Evolutionary conservation across 768 basidiomycete genomes (phyloP), one percentile per base, ranked within the genome.

Genomic region (Royoungia palumana): DNA sequence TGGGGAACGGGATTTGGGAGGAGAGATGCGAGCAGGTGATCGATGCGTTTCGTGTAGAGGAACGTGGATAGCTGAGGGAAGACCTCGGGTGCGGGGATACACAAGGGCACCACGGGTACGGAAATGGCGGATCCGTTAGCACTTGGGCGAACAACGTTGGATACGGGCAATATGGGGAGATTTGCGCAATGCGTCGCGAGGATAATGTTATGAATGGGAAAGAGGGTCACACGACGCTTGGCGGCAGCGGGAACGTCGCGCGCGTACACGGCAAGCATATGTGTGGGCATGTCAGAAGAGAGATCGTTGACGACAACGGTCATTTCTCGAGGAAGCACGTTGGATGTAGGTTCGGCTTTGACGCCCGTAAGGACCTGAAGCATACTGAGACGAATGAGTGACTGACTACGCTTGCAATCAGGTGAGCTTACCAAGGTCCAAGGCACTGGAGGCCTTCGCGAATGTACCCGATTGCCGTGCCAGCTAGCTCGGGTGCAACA

Each of bases 61-160:
- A 78, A 89, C 0, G 72, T 65, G 55, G 82, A 81, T 9, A 92
- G 72, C 27, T 81, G 66, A 9, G 79, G 68, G 68, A 89, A 90
- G 0, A 86, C 80, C 2, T 78, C 75, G 0, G 86, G 80, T 2
- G 85, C 83, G 2, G 89, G 89, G 12, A 92, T 73, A 35, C 78
- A 73, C 56, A 92, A 67, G 2, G 82, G 83, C 12, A 89, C 72
- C 16, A 91, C 78, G 19, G 89, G 88, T 5, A 91, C 22, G 2
- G 56, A 51, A 0, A 66, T 27, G 2, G 55, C 57, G 12, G 62
- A 54, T 7, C 66, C 67, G 2, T 47, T n/a, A 0, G 16, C 16
- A 0, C 49, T 54, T 0, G 58, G 61, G 24, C 45, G 34, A 9
- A 14, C 14, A 10, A 67, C 46, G 8, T 44, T 25, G 3, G 65